Base-by-base conservation (phyloP, 257 asterid genomes). In the Coffea canephora region DNA sequence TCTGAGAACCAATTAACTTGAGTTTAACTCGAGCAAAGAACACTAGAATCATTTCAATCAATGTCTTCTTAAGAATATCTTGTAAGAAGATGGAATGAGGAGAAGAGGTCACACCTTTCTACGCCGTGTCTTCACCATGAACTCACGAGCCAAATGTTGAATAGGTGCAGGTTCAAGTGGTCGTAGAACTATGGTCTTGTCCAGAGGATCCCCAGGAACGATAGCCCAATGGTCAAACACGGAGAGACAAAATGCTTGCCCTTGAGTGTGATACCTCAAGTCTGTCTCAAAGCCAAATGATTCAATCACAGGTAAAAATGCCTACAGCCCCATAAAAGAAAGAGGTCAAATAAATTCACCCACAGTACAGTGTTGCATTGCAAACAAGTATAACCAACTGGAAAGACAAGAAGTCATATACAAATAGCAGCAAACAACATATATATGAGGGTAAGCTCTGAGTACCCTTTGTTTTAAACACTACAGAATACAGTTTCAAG, bases 51-150 rank as follows among this genome's bases (percentile, higher is more conserved):
- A 25, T 23, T 74, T 57, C 73, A 76, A 46, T n/a, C 49, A 82
- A 73, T 64, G 52, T 55, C 46, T 49, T 62, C 57, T 18, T 25
- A 23, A 55, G 43, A 31, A 71, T 11, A 71, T 18, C 11, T n/a
- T 3, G 66, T n/a, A 48, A 69, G 54, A 43, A 19, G 10, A 41
- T 57, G 19, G 15, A 50, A 43, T 14, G 61, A 54, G 23, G 21
- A n/a, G 69, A 25, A 25, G 76, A 52, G 71, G 23, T 39, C 48
- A 76, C 87, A 95, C 99, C 99, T 95, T 95, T 49, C 98, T 94
- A 77, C 99, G 99, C 87, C 99, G 88, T 19, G 99, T 95, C 89
- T 95, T 95, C 73, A 95, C 99, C 99, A 95, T 93, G 82, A 95
- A 95, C 78, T 95, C 99, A 57, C 99, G 96, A 70, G 98, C 99